phyloP scores from a whole-genome alignment of 768 basidiomycete species.

The Naganishia vaughanmartiniae region DNA sequence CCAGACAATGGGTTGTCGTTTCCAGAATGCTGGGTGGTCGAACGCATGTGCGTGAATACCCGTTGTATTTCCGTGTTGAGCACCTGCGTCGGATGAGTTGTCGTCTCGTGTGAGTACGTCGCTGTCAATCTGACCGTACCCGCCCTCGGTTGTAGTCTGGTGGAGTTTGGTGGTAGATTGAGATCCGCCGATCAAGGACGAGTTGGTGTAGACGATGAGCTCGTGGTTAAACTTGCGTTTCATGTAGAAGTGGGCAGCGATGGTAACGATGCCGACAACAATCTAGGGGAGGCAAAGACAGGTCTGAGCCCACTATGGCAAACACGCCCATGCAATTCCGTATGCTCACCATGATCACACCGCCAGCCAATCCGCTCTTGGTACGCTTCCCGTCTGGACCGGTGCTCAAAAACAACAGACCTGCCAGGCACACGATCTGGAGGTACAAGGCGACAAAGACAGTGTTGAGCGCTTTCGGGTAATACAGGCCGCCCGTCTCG shows the following conservation, averaged over 20 bases:
- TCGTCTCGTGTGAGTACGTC: slow-evolving; percentile 32
- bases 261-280: slow-evolving; percentile 44
- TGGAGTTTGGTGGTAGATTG: slow-evolving; percentile 33
- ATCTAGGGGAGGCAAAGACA: slow-evolving; percentile 31
- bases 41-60: slow-evolving; percentile 51
- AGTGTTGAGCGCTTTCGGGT: slow-evolving; percentile 52
- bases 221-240: slow-evolving; percentile 46
- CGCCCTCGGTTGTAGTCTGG: slow-evolving; percentile 14
- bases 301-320: not conserved
- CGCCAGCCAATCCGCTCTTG: slow-evolving; percentile 48
- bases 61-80: slow-evolving; percentile 46
- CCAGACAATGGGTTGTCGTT: slow-evolving; percentile 52
- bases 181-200: slow-evolving; percentile 34
- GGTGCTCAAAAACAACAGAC: slow-evolving; percentile 52
- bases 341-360: slow-evolving; percentile 48
- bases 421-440: slow-evolving; percentile 50
- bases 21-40: slow-evolving; percentile 53
- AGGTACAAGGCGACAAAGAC: slow-evolving; percentile 53
- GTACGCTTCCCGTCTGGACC: slow-evolving; percentile 39
- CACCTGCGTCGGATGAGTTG: slow-evolving; percentile 35
- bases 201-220: slow-evolving; percentile 41
- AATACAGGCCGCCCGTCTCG: slow-evolving; percentile 54
- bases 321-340: not conserved
- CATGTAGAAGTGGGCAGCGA: slow-evolving; percentile 46
- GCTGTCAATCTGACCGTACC: slow-evolving; percentile 14